Evolutionary conservation across 257 asterid genomes (phyloP).

Genomic region (Jacaranda mimosifolia): DNA sequence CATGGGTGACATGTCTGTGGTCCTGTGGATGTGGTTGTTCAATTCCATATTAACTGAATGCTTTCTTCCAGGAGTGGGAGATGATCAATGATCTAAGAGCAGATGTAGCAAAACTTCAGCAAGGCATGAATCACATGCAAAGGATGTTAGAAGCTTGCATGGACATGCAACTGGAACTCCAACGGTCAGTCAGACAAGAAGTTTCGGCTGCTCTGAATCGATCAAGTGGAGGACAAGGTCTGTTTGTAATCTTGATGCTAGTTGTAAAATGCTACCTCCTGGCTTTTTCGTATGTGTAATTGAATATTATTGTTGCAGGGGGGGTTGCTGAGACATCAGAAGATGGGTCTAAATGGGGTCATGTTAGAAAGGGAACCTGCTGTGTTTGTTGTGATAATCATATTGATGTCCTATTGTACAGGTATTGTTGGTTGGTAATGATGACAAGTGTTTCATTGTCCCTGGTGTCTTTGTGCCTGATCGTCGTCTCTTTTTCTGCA

Average conservation of each 20-base stretch:
- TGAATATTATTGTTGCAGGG: background rate
- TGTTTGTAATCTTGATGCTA: constrained; percentile 22
- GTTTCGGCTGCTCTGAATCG: constrained; percentile 97
- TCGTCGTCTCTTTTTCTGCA: constrained; percentile 28
- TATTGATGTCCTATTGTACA: constrained; percentile 89
- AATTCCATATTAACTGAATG: constrained; percentile 21
- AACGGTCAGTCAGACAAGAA: constrained; percentile 96
- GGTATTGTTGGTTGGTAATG: constrained; percentile 52
- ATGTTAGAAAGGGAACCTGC: constrained; percentile 94
- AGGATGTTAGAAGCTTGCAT: constrained; percentile 98
- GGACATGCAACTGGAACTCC: constrained; percentile 99
- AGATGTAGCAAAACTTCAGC: constrained; percentile 92
- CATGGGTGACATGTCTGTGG: background rate
- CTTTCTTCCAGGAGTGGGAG: constrained; percentile 82
- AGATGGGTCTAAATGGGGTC: constrained; percentile 88
- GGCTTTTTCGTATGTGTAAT: constrained; percentile 1
- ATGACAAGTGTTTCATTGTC: background rate
- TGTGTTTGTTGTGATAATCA: constrained; percentile 95
- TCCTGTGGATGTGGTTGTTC: constrained; percentile 3
- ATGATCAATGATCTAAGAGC: constrained; percentile 79
- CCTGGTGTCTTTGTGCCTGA: constrained; percentile 12
- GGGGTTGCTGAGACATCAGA: constrained; percentile 75
- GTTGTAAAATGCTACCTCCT: constrained; percentile 12
- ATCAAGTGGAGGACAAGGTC: constrained; percentile 85
- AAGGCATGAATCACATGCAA: constrained; percentile 99